Evolutionary conservation across 2,329 filamentous ascomycete species (phyloP), one percentile per base, ranked within the genome.

Genomic region (Penicillium paneum): DNA sequence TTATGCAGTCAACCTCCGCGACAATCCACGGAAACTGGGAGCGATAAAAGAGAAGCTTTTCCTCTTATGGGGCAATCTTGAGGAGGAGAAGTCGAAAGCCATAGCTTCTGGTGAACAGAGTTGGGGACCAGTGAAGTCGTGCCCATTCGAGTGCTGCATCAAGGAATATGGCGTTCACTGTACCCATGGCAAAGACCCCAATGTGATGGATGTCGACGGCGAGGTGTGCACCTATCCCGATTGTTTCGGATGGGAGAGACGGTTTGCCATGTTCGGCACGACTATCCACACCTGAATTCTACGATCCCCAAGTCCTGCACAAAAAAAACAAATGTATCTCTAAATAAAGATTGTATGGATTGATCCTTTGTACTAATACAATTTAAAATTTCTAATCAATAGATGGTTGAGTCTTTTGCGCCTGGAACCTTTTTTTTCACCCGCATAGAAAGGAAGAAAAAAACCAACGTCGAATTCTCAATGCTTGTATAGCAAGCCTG

Each of bases 1-100:
- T 52, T 74, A 82, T 61, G 80, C 86, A 39, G 69, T 70, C 7
- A 73, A 84, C 69, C 78, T 96, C 32, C 80, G 79, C 19, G 67
- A 71, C n/a, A 75, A 88, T 41, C 63, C 71, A 2, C 48, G 70
- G 0, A 65, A 74, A 1, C 74, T 94, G 1, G 68, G 64, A 3
- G 58, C 70, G 7, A 74, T 97, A 5, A 81, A 83, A 47, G 83
- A 95, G 62, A 86, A 82, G 62, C 77, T 97, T 52, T 93, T 87
- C 67, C 76, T 84, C 34, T 78, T 97, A 1, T 97, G 93, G 92
- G 93, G 93, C 1, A 83, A 96, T 57, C 77, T 97, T 1, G 86
- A 92, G 67, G 90, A 96, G 67, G 71, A 76, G 44, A 90, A 89
- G 39, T 47, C 65, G 2, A 68, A 63, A n/a, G 63, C 70, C 2